phyloP scores from a whole-genome alignment of 306 rosid species.

The Styphnolobium japonicum region DNA sequence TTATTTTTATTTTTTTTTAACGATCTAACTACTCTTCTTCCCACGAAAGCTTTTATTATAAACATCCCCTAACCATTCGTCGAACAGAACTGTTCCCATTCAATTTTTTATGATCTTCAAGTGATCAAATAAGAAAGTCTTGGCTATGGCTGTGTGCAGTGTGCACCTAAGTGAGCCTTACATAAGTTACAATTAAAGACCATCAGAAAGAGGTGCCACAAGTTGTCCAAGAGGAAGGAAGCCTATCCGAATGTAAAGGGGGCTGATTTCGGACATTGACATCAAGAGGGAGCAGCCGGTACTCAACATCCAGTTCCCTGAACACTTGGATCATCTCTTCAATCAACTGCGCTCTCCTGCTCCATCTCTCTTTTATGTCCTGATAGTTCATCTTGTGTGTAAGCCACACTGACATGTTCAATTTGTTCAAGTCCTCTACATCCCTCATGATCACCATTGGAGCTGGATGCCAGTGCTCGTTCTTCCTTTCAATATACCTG shows the following conservation, averaged over 20 bases:
- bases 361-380: slow-evolving; percentile 55
- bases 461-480: slow-evolving; percentile 63
- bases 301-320: slow-evolving; percentile 61
- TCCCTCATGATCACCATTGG: slow-evolving; percentile 43
- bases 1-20: too few relatives aligned
- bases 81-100: neutral
- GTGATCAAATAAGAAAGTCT: neutral
- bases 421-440: slow-evolving; percentile 41
- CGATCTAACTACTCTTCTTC: too few relatives aligned
- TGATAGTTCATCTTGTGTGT: slow-evolving; percentile 61
- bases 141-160: neutral
- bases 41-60: too few relatives aligned
- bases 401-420: slow-evolving; percentile 46
- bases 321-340: slow-evolving; percentile 56
- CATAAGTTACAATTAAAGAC: too few relatives aligned
- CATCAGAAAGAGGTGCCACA: neutral
- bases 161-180: neutral
- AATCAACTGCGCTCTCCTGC: slow-evolving; percentile 46
- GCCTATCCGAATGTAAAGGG: slow-evolving; percentile 22
- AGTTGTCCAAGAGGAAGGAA: slow-evolving; percentile 23
- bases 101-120: too few relatives aligned
- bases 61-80: too few relatives aligned
- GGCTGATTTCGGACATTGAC: slow-evolving; percentile 50
- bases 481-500: slow-evolving; percentile 59
- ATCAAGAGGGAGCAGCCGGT: slow-evolving; percentile 53